Evolutionary conservation across 2,329 filamentous ascomycete genomes (phyloP).

Genomic region (Monosporascus sp.): DNA sequence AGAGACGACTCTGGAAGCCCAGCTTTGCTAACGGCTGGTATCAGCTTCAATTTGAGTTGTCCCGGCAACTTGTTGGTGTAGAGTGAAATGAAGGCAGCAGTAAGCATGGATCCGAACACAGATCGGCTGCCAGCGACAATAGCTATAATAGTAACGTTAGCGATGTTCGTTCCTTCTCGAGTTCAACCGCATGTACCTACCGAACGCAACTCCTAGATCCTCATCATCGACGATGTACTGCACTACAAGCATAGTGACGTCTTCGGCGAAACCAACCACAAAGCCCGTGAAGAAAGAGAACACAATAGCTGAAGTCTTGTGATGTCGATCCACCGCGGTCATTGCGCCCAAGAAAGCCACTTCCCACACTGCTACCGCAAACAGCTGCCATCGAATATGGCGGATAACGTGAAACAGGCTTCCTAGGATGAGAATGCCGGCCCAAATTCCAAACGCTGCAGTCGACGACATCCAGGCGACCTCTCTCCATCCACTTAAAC

Average conservation of each 20-base stretch:
- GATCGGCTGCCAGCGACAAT: too few relatives aligned
- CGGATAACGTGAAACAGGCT: constrained; percentile 20
- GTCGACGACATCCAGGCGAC: constrained; percentile 25
- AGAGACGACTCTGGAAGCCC: constrained; percentile 9
- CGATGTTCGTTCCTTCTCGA: too few relatives aligned
- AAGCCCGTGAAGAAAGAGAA: constrained; percentile 14
- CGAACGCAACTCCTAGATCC: constrained; percentile 13
- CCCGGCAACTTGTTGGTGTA: constrained; percentile 12
- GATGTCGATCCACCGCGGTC: constrained; percentile 8
- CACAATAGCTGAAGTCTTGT: constrained; percentile 9
- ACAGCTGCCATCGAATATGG: constrained; percentile 6
- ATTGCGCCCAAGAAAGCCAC: constrained; percentile 13
- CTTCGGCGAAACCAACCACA: constrained; percentile 12
- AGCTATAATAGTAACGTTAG: too few relatives aligned
- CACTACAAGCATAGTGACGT: constrained; percentile 16
- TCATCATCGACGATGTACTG: constrained; percentile 13
- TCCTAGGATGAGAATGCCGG: constrained; percentile 24
- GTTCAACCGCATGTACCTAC: constrained; percentile 3
- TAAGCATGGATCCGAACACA: constrained; percentile 10
- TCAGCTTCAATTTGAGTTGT: constrained; percentile 6
- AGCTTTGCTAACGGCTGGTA: constrained; percentile 10
- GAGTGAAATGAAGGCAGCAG: constrained; percentile 11
- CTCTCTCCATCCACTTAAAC: constrained; percentile 15
- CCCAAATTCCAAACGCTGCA: constrained; percentile 24
- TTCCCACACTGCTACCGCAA: constrained; percentile 3